A percentile compares a stretch with the other conserved stretches of the same genome.
These are phyloP conservation scores for Peniophora sp. DNA, from an alignment of 1,284 basidiomycete species.

Conservation along the genomic window DNA sequence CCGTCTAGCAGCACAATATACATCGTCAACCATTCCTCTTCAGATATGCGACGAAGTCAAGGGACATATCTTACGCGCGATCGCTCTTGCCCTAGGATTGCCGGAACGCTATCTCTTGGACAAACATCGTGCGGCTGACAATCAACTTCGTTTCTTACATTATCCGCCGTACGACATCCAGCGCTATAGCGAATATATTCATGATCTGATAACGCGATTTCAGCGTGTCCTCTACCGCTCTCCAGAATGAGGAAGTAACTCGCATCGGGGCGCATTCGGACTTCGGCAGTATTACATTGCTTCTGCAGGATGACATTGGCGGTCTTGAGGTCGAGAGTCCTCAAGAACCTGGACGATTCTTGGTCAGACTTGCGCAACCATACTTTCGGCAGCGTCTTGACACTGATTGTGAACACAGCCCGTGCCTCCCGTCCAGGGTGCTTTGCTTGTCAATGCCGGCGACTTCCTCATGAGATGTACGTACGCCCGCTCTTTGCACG, in stretches of 20 bases:
- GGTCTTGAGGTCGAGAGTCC: constrained; percentile 57
- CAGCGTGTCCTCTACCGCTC: constrained; percentile 26
- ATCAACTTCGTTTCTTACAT: constrained; percentile 51
- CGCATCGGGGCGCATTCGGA: constrained; percentile 53
- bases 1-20: neutral
- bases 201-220: neutral
- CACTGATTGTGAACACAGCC: constrained; percentile 19
- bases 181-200: neutral
- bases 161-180: constrained; percentile 37
- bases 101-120: constrained; percentile 37
- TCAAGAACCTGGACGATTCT: constrained; percentile 34
- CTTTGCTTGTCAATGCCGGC: constrained; percentile 54
- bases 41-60: constrained; percentile 35
- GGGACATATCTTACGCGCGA: constrained; percentile 36
- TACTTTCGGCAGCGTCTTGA: neutral
- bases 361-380: constrained; percentile 18
- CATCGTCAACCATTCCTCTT: neutral
- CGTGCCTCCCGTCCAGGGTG: constrained; percentile 39
- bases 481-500: neutral
- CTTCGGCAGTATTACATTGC: constrained; percentile 48
- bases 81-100: constrained; percentile 42
- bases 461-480: constrained; percentile 51
- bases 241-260: constrained; percentile 33
- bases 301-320: constrained; percentile 52
- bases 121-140: constrained; percentile 39